Evolutionary conservation across 257 asterid species (phyloP).

Genomic region (Plantago major): DNA sequence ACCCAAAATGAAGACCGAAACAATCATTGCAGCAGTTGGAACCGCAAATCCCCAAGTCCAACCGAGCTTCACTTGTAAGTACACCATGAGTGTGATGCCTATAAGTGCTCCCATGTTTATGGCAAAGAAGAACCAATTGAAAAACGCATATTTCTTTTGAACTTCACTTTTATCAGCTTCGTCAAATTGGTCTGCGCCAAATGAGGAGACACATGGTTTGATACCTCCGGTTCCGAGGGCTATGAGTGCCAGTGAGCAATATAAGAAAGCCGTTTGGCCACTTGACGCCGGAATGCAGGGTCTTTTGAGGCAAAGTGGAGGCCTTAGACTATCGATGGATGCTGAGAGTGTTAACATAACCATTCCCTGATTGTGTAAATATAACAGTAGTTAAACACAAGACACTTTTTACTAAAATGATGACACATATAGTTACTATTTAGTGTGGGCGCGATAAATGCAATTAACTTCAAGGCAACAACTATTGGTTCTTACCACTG

Average conservation of each 20-base stretch:
- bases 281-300: constrained; percentile 53
- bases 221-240: constrained; percentile 86
- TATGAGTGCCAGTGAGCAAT: constrained; percentile 50
- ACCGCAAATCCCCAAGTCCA: constrained; percentile 75
- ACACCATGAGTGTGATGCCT: constrained; percentile 66
- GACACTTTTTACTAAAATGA: not conserved
- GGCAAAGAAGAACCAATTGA: constrained; percentile 87
- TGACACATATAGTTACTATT: not conserved
- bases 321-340: constrained; percentile 51
- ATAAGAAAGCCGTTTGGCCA: constrained; percentile 47
- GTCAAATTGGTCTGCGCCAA: constrained; percentile 77
- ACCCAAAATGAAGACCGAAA: constrained; percentile 39
- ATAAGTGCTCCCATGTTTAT: constrained; percentile 77
- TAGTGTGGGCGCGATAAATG: too few relatives aligned
- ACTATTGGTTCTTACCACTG: constrained; percentile 35
- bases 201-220: constrained; percentile 78
- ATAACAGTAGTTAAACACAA: not conserved
- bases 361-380: constrained; percentile 56
- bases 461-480: too few relatives aligned
- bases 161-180: constrained; percentile 48
- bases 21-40: constrained; percentile 45
- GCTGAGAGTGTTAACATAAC: constrained; percentile 66
- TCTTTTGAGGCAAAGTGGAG: constrained; percentile 44
- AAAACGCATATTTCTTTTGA: constrained; percentile 55
- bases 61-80: constrained; percentile 50